These are phyloP conservation scores for Exophiala sp. DNA, from an alignment of 2,329 filamentous ascomycete species.

Conservation along the genomic window DNA sequence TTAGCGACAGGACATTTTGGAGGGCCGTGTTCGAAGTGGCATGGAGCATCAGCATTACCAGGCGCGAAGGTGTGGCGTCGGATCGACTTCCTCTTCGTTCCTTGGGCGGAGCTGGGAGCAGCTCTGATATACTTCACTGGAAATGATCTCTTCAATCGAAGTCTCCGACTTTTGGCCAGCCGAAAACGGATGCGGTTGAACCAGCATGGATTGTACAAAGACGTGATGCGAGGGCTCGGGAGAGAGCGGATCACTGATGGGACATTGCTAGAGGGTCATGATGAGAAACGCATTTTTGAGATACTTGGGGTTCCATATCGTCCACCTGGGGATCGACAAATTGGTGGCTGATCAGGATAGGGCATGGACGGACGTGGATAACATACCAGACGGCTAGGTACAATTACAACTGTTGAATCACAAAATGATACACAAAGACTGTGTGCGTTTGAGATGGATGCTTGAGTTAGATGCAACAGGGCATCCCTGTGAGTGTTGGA, in stretches of 20 bases:
- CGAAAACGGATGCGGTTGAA: slow-evolving; percentile 83
- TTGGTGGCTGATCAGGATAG: neutral
- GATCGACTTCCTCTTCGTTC: slow-evolving; percentile 81
- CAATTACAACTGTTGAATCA: no score
- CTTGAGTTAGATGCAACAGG: no score
- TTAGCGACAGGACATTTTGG: slow-evolving; percentile 56
- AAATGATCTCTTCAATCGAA: slow-evolving; percentile 91
- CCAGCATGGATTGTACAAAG: slow-evolving; percentile 72
- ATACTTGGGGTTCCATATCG: slow-evolving; percentile 78
- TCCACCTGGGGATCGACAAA: slow-evolving; percentile 59
- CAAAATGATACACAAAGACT: no score
- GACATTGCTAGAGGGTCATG: slow-evolving; percentile 66
- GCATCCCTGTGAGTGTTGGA: no score
- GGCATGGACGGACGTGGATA: neutral
- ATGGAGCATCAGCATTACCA: slow-evolving; percentile 75
- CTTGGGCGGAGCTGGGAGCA: slow-evolving; percentile 72
- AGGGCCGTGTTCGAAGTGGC: slow-evolving; percentile 73
- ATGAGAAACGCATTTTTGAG: slow-evolving; percentile 79
- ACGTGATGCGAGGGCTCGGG: slow-evolving; percentile 60
- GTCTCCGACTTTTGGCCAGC: slow-evolving; percentile 72
- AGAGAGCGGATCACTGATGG: slow-evolving; percentile 64
- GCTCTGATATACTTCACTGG: slow-evolving; percentile 94
- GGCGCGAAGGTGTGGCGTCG: slow-evolving; percentile 64
- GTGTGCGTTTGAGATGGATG: no score
- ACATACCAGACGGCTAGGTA: no score